A percentile compares a stretch with the other conserved stretches of the same genome.
Evolutionary conservation across 2,329 filamentous ascomycete species (phyloP).

Genomic region (Ascochyta fabae): DNA sequence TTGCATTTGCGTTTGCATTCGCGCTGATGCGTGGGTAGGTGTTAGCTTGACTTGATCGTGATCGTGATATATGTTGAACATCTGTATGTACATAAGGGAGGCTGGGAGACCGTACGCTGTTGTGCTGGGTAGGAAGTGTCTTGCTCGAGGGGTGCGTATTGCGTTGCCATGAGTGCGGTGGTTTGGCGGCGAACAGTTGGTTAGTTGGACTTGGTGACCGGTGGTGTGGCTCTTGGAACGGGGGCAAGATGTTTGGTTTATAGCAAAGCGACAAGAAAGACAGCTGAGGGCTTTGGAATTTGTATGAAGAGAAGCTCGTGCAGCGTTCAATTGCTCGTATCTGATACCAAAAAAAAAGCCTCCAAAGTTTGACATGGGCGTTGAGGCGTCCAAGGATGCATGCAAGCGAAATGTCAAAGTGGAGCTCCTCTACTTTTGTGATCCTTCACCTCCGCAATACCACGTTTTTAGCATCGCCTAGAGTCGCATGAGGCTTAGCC

Average conservation of each 20-base stretch:
- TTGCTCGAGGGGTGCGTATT: constrained; percentile 1
- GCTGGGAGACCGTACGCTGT: background rate
- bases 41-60: too few relatives aligned
- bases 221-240: too few relatives aligned
- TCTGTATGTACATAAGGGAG: too few relatives aligned
- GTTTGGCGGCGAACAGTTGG: too few relatives aligned
- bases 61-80: too few relatives aligned
- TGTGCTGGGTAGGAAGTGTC: background rate
- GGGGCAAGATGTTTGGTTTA: too few relatives aligned
- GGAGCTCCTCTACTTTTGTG: background rate
- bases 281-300: too few relatives aligned
- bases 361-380: background rate
- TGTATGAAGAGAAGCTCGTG: too few relatives aligned
- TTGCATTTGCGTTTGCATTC: background rate
- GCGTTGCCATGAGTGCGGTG: background rate
- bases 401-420: background rate
- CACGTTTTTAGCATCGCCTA: background rate
- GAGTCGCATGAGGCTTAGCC: background rate
- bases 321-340: background rate
- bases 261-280: too few relatives aligned
- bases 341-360: background rate
- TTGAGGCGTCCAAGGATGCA: constrained; percentile 2
- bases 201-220: too few relatives aligned
- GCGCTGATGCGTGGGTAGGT: background rate
- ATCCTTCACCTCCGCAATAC: background rate